Evolutionary conservation across 2,329 filamentous ascomycete genomes (phyloP), one percentile per base, ranked within the genome.

Genomic region (Tolypocladium endophyticum): DNA sequence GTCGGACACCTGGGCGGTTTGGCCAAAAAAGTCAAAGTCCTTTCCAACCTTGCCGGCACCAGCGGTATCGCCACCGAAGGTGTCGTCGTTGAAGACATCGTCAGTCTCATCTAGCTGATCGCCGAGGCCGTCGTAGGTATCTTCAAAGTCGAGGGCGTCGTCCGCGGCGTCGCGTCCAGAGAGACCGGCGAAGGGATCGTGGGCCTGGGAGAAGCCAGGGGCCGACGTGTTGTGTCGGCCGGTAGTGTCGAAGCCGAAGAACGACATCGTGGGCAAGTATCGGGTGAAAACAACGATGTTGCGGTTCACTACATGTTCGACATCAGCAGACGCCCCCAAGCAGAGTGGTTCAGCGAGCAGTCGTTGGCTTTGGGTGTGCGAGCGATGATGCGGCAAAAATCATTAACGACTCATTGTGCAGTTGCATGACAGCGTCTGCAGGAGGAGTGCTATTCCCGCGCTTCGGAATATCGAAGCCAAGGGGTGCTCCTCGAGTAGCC

Each of bases 1-100:
- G 75, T 87, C 83, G 25, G 92, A 82, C 47, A 96, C 89, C 74
- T 92, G 86, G 60, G 92, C 92, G 8, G 94, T 99, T 69, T 90
- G 87, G 47, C 92, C 92, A 65, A 95, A 96, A 76, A 97, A 99
- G 73, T 99, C 94, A 69, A 97, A 97, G 74, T 99, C 93, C 72
- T 90, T 95, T 70, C 92, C 92, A 61, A 94, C 84, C 14, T 79
- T 79, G 36, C 79, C 74, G 43, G 72, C 65, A 23, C 72, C 70
- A 23, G 72, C 75, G 61, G 74, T 63, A 23, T 67, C 69, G 36
- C 70, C 71, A 50, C 77, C 90, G 71, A 99, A 99, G 2, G 94
- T 99, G 71, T 97, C 94, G 68, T 97, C 91, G 74, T 99, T 99
- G 81, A 97, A 91, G 57, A 84, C 91, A 78, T 99, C 94, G 69